Base-by-base conservation (phyloP, 257 asterid species). In the Rhazya stricta region DNA sequence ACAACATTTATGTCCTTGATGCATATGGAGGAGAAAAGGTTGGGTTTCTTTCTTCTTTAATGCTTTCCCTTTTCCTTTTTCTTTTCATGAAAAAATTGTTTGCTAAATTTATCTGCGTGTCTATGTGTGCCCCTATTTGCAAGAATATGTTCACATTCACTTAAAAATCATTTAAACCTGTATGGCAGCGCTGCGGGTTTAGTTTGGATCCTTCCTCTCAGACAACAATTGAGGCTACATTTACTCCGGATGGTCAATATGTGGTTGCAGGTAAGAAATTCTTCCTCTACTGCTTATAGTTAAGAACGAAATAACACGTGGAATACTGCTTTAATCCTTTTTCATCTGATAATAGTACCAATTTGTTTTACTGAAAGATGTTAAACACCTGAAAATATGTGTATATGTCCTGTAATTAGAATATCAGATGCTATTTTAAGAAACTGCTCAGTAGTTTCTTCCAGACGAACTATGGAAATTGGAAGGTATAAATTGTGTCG, bases 1-100 rank as follows among this genome's bases (percentile, higher is more conserved):
- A 94, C 87, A 83, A 76, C 79, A 86, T 95, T 6, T 92, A 95
- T 79, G 83, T 95, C 76, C 98, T 92, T 78, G 98, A 94, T 73
- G 96, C 99, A 67, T 95, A 92, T 83, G 85, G 84, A 8, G 99
- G 99, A 77, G 99, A 94, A 61, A 94, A 94, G 99, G 99, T 94
- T 73, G 43, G 41, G 68, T 58, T 37, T 61, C 11, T 76, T 58
- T 78, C 67, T 62, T 65, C 27, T 19, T 72, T 71, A 63, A 69
- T 53, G n/a, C 34, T 71, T 58, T 32, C 7, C 63, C 36, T 62
- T 39, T 51, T 32, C 70, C 74, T 75, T 34, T 50, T 19, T 18
- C 15, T n/a, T 12, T 9, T 4, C 27, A 3, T 15, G 39, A 3
- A 5, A 29, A 46, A 65, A 66, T n/a, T 76, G 58, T 23, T 9